A percentile compares a stretch with the other conserved stretches of the same genome.
phyloP scores from a whole-genome alignment of 148 eudicot species.

The Heliosperma pusillum region DNA sequence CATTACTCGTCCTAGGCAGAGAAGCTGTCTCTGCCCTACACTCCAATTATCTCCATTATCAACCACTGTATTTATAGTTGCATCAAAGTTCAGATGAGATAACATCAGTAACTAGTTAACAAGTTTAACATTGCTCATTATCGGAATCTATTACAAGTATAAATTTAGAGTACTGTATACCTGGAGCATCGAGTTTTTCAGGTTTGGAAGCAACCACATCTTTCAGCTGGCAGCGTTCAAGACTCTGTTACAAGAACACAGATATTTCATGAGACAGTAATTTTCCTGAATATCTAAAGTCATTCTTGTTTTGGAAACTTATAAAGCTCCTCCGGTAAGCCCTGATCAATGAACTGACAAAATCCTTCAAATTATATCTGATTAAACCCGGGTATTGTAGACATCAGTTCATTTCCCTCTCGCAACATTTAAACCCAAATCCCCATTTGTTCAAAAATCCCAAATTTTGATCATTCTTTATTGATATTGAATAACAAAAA shows the following conservation, averaged over 20 bases:
- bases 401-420: too few relatives aligned
- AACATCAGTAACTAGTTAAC: background rate
- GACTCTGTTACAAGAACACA: slow-evolving; percentile 48
- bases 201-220: slow-evolving; percentile 84
- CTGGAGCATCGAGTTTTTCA: slow-evolving; percentile 79
- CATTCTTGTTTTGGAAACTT: too few relatives aligned
- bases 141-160: too few relatives aligned
- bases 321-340: too few relatives aligned
- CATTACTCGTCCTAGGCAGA: slow-evolving; percentile 89
- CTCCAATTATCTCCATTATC: slow-evolving; percentile 96
- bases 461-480: too few relatives aligned
- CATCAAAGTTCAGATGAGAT: background rate
- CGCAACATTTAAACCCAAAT: too few relatives aligned
- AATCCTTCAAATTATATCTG: too few relatives aligned
- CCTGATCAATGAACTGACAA: too few relatives aligned
- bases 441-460: too few relatives aligned
- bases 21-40: slow-evolving; percentile 92
- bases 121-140: background rate
- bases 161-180: slow-evolving; percentile 33
- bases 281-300: background rate
- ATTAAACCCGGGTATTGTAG: too few relatives aligned
- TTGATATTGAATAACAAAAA: too few relatives aligned
- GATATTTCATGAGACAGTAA: background rate
- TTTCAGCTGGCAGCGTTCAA: slow-evolving; percentile 88
- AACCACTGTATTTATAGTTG: slow-evolving; percentile 45